Conservation (phyloP, 306 rosid species). For the Prunus davidiana region DNA sequence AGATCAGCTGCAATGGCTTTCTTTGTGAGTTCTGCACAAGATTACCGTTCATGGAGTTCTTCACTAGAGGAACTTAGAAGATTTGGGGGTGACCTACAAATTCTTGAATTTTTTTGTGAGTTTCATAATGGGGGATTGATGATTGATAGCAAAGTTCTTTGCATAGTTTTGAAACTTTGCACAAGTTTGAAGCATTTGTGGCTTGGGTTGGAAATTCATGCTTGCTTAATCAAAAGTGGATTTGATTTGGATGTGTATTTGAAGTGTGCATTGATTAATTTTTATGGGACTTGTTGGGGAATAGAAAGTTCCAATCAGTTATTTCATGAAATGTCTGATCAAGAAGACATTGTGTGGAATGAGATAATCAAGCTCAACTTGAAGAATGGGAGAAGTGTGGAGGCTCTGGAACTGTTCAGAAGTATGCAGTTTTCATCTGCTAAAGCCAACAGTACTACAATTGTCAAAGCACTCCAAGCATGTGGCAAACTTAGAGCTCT, state of each 20-base stretch:
- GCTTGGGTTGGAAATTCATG: conserved; percentile 58
- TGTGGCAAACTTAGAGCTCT: conserved; percentile 67
- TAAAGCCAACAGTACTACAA: conserved; percentile 37
- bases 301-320: conserved; percentile 51
- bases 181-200: conserved; percentile 35
- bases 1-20: conserved; percentile 49
- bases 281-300: conserved; percentile 52
- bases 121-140: conserved; percentile 38
- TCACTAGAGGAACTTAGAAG: conserved; percentile 46
- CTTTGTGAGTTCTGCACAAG: conserved; percentile 49
- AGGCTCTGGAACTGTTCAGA: conserved; percentile 42
- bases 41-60: conserved; percentile 43
- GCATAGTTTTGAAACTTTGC: conserved; percentile 52
- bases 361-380: conserved; percentile 51
- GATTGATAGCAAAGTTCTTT: conserved; percentile 42
- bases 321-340: conserved; percentile 42
- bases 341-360: conserved; percentile 62
- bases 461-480: conserved; percentile 58
- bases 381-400: conserved; percentile 50
- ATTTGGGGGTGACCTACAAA: conserved; percentile 43
- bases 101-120: conserved; percentile 47
- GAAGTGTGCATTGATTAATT: conserved; percentile 52
- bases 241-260: conserved; percentile 48
- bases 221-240: conserved; percentile 54
- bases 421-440: conserved; percentile 46